These are phyloP conservation scores for Boletus patriciae DNA, from an alignment of 768 basidiomycete species.

Conservation along the genomic window DNA sequence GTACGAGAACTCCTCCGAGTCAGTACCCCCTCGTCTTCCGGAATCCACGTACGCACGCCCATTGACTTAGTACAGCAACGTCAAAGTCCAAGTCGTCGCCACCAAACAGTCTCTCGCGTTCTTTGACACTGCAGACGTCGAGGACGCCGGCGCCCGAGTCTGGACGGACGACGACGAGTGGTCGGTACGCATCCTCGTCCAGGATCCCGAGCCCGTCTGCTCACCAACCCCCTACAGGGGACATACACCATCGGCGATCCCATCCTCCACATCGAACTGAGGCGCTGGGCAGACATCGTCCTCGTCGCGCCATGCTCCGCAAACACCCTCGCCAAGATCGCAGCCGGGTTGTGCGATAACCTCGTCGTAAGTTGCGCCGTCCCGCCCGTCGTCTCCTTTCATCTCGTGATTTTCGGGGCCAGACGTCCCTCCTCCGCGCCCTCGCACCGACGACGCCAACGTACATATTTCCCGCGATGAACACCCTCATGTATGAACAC, in stretches of 20 bases:
- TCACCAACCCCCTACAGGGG: slow-evolving; percentile 42
- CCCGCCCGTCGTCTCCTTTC: neutral
- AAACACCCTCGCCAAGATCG: slow-evolving; percentile 94
- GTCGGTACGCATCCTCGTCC: slow-evolving; percentile 53
- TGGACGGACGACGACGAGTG: slow-evolving; percentile 96
- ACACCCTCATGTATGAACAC: slow-evolving; percentile 96
- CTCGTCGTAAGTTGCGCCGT: slow-evolving; percentile 53
- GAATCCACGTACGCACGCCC: neutral
- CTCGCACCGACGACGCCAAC: slow-evolving; percentile 82
- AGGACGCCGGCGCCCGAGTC: slow-evolving; percentile 54
- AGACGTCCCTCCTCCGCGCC: slow-evolving; percentile 84
- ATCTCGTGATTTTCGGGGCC: neutral
- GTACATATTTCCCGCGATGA: slow-evolving; percentile 96
- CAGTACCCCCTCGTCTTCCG: slow-evolving; percentile 30
- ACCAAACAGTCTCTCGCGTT: slow-evolving; percentile 80
- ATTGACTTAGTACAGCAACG: slow-evolving; percentile 60
- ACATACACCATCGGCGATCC: slow-evolving; percentile 82
- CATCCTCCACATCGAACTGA: slow-evolving; percentile 93
- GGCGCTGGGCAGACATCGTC: slow-evolving; percentile 94
- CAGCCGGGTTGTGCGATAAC: slow-evolving; percentile 87
- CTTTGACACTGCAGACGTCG: slow-evolving; percentile 57
- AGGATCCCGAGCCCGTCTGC: neutral
- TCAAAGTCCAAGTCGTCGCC: slow-evolving; percentile 80
- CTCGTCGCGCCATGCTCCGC: slow-evolving; percentile 95
- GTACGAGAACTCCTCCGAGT: slow-evolving; percentile 71